A percentile compares a stretch with the other conserved stretches of the same genome.
phyloP scores from a whole-genome alignment of 2,329 filamentous ascomycete species.

The Pseudogymnoascus sp. region DNA sequence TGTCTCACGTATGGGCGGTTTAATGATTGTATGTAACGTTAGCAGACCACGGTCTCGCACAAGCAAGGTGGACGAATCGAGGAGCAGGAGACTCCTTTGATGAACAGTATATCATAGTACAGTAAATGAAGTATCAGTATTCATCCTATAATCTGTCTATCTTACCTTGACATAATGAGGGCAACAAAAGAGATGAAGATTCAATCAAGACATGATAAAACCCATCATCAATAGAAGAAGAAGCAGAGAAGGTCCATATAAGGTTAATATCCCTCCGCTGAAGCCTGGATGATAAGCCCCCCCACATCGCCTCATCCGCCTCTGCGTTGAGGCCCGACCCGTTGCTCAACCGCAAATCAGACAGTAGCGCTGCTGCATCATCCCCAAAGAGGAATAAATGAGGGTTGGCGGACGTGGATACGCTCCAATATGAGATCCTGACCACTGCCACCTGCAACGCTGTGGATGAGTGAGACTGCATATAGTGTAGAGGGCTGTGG shows the following conservation, averaged over 20 bases:
- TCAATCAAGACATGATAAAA: not conserved
- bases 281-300: not conserved
- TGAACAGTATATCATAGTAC: slow-evolving; percentile 5
- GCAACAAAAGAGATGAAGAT: not conserved
- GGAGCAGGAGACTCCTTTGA: not conserved
- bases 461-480: not conserved
- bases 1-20: not conserved
- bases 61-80: not conserved
- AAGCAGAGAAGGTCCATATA: slow-evolving; percentile 5
- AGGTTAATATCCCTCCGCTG: slow-evolving; percentile 3
- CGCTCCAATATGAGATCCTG: not conserved
- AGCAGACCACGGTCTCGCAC: not conserved
- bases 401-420: not conserved
- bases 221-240: not conserved
- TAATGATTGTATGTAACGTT: slow-evolving; percentile 4
- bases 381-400: not conserved
- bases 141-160: not conserved
- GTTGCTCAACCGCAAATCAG: not conserved
- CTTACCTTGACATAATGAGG: not conserved
- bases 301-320: not conserved
- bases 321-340: slow-evolving; percentile 5
- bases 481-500: not conserved
- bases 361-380: slow-evolving; percentile 1
- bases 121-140: slow-evolving; percentile 4
- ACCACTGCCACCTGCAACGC: not conserved